Conservation (phyloP, 192 early-diverging fungal species). For the Spizellomyces sp. region DNA sequence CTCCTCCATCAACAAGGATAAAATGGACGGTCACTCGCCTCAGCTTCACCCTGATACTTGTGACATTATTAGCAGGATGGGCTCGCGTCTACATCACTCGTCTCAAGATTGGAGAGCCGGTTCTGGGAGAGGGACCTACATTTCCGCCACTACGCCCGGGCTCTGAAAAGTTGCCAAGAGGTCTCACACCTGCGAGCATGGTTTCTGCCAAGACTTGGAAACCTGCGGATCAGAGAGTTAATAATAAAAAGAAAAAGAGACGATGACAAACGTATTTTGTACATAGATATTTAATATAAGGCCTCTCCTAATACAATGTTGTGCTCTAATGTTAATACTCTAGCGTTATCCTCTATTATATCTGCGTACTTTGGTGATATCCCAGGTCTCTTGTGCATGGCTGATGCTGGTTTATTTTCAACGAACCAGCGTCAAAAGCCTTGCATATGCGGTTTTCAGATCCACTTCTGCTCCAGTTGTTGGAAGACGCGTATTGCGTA, state of each 20-base stretch:
- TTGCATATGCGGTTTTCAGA: too few relatives aligned
- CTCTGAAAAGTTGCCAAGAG: conserved; percentile 5
- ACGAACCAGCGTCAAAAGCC: too few relatives aligned
- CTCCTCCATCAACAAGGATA: not conserved
- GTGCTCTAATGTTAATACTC: too few relatives aligned
- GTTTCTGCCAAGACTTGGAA: conserved; percentile 14
- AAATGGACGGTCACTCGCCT: conserved; percentile 13
- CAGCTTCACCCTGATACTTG: not conserved
- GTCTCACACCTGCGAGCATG: conserved; percentile 24
- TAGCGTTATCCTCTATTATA: too few relatives aligned
- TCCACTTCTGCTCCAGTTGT: too few relatives aligned
- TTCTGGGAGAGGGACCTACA: not conserved
- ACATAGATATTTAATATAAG: too few relatives aligned
- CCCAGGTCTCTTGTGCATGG: too few relatives aligned
- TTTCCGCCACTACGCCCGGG: conserved; percentile 9
- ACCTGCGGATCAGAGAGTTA: not conserved
- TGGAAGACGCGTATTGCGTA: too few relatives aligned
- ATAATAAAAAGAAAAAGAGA: conserved; percentile 16
- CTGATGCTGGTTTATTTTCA: too few relatives aligned
- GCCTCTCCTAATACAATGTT: too few relatives aligned
- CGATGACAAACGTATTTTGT: too few relatives aligned
- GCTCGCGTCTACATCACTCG: conserved; percentile 7
- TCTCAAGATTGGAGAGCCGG: not conserved
- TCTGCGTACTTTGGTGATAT: too few relatives aligned
- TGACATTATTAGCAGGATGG: conserved; percentile 13